Base-by-base conservation (phyloP, 805 yeast genomes). In the Nakazawaea holstii region DNA sequence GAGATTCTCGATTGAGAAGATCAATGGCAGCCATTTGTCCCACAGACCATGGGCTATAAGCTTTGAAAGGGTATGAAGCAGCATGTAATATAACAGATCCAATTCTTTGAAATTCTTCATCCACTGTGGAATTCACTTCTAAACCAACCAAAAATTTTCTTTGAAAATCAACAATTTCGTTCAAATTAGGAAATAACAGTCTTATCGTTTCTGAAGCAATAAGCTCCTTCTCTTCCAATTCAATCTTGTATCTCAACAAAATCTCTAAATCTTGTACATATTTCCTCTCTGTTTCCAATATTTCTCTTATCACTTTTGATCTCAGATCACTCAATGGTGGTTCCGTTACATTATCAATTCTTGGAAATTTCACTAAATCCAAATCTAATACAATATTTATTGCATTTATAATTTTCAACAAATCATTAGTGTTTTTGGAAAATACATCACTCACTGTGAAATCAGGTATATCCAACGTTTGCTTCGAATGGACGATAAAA, bases 31-130 rank as follows among this genome's bases (percentile, higher is more conserved):
- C 80, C 55, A 81, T 80, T 65, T 89, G 97, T 49, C 92, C 92
- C 46, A 90, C 74, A 26, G 97, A 87, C 92, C 96, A 94, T 7
- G 96, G 90, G 63, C 90, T 96, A 65, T 94, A 94, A 8, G 88
- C 80, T 53, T 80, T 83, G 68, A 94, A 94, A 27, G 90, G 92
- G 33, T 82, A 80, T 29, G 69, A 65, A 31, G 91, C 87, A 9
- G 94, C 87, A 63, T 85, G 95, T 51, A 87, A 73, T 62, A 94
- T 92, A 1, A 91, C 75, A 1, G 95, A 85, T 2, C 98, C 99
- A 40, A 92, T 80, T 52, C 97, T 74, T 65, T 91, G 97, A 57
- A 79, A 79, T 49, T 79, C 77, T 27, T 80, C 75, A 2, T 91
- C 87, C 2, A 85, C 84, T 37, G 79, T 69, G 4, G 89, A 82